phyloP scores from a whole-genome alignment of 768 basidiomycete genomes.

The Tulasnella sp. region DNA sequence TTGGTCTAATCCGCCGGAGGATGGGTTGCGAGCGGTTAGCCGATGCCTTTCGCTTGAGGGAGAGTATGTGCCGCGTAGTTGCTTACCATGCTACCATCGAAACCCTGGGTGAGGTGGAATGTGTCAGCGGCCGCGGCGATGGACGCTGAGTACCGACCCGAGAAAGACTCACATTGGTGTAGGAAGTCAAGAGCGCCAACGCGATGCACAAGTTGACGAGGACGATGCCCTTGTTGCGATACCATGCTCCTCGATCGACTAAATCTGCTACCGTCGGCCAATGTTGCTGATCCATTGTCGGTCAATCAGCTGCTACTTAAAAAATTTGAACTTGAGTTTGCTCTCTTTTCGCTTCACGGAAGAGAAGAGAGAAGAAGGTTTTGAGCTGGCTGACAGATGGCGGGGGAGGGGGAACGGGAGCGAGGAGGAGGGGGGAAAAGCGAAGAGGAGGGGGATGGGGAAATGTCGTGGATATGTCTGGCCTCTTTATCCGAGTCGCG shows the following conservation, averaged over 20 bases:
- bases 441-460: too few relatives aligned
- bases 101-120: slow-evolving; percentile 6
- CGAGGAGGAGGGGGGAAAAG: too few relatives aligned
- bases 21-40: slow-evolving; percentile 48
- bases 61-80: neutral
- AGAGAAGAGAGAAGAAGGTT: too few relatives aligned
- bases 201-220: slow-evolving; percentile 12
- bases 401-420: too few relatives aligned
- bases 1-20: slow-evolving; percentile 44
- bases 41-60: neutral
- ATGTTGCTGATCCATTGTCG: slow-evolving; percentile 7
- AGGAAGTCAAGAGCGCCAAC: slow-evolving; percentile 19
- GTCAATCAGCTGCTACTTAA: neutral
- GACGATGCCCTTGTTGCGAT: slow-evolving; percentile 20
- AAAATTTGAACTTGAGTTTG: too few relatives aligned
- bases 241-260: slow-evolving; percentile 22
- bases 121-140: neutral
- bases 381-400: too few relatives aligned
- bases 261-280: slow-evolving; percentile 24
- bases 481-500: too few relatives aligned
- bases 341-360: too few relatives aligned
- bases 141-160: neutral
- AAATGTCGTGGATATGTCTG: too few relatives aligned
- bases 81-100: slow-evolving; percentile 28
- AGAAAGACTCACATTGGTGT: slow-evolving; percentile 13